Base-by-base conservation (phyloP, 163 green algal species). In the Picocystis sp. region DNA sequence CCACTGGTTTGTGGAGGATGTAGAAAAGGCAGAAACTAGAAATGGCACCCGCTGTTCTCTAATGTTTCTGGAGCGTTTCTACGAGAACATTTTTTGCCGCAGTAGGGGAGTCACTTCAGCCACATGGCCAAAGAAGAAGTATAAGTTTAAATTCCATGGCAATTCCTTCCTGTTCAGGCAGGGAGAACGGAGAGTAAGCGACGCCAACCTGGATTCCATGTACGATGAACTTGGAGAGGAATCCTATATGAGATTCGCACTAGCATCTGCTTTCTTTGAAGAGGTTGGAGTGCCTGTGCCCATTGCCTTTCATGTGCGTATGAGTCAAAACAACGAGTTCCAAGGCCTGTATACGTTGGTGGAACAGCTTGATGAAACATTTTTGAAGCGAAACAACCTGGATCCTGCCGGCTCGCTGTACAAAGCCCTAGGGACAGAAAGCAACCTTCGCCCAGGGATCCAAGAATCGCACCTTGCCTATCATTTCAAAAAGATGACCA, bases 201-300 rank as follows among this genome's bases (percentile, higher is more conserved):
- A 38, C 29, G 29, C 8, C 5, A 38, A 38, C 29, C 8, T 38
- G 29, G 29, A 38, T 38, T 38, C 29, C 8, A 38, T 38, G 29
- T 67, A 52, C 17, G 24, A 62, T 9, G 83, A 93, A 62, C 71
- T 82, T 13, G 83, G 83, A 1, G 73, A 87, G 56, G 75, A 81
- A 51, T 81, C 67, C 34, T 92, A 90, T 71, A 86, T 92, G 77
- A 78, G 86, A 5, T 81, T 92, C 52, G 49, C 65, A 2, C 50
- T 94, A 5, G 73, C 71, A 1, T 78, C 79, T 47, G 41, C 80
- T 59, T 66, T 80, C 1, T 53, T 84, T 17, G 15, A 52, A 2
- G 66, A 73, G 13, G 69, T 62, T 10, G 74, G 76, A 21, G 74
- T 82, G 10, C 41, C 65, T 1, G 67, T 64, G 3, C 65, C 70